These are phyloP conservation scores for Linum lewisii DNA, from an alignment of 345 rosid species.

Conservation along the genomic window DNA sequence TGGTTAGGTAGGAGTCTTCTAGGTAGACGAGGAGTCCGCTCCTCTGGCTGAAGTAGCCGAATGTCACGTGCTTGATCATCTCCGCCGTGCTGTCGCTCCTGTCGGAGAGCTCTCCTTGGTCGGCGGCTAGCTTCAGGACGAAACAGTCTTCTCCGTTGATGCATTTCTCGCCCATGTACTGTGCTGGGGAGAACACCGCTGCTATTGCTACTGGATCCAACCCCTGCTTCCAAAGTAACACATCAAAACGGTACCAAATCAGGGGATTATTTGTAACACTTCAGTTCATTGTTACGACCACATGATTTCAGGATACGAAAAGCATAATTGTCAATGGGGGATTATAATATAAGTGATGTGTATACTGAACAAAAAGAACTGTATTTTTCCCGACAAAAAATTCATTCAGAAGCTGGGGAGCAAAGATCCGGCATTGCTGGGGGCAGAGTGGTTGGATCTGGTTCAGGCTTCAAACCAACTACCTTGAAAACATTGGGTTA, in stretches of 20 bases:
- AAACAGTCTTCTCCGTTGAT: constrained; percentile 60
- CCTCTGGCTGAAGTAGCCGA: constrained; percentile 90
- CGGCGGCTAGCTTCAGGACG: constrained; percentile 66
- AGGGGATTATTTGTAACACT: no score
- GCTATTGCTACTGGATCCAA: constrained; percentile 85
- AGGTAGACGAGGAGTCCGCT: constrained; percentile 62
- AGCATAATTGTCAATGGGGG: no score
- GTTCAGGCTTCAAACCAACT: constrained; percentile 1
- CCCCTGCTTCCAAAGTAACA: constrained; percentile 40
- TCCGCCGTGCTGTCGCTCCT: constrained; percentile 83
- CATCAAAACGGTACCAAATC: constrained; percentile 5
- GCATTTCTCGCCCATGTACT: constrained; percentile 77
- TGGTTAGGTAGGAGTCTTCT: constrained; percentile 59
- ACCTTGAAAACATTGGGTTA: no score
- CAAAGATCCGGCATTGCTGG: constrained; percentile 29
- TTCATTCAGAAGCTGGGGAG: constrained; percentile 4
- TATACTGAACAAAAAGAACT: no score
- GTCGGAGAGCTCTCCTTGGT: constrained; percentile 54
- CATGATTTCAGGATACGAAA: constrained; percentile 2
- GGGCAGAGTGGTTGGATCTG: constrained; percentile 23
- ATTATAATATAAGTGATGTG: no score
- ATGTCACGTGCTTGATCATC: constrained; percentile 80
- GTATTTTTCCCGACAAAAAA: no score
- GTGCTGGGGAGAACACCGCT: constrained; percentile 65
- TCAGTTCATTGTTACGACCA: no score